Percentiles rank a stretch among this genome's conserved stretches.
These are phyloP conservation scores for Suillus luteus DNA, from an alignment of 768 basidiomycete species.

Conservation along the genomic window DNA sequence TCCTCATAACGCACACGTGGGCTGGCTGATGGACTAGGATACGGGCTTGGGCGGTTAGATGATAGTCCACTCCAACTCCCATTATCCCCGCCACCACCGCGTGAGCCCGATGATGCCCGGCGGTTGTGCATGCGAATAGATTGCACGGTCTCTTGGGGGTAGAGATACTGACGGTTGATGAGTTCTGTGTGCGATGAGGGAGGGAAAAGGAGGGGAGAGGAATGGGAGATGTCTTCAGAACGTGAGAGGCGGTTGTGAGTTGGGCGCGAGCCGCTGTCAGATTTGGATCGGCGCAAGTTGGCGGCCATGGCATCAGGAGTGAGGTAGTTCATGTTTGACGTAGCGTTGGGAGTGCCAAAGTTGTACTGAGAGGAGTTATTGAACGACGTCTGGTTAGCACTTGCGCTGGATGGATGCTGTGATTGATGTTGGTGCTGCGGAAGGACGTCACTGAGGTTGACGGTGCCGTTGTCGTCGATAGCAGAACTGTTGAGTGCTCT, in stretches of 20 bases:
- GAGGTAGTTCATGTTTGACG: slow-evolving; percentile 45
- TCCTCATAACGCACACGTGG: slow-evolving; percentile 57
- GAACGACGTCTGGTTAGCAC: slow-evolving; percentile 30
- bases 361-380: slow-evolving; percentile 34
- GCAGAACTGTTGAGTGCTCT: slow-evolving; percentile 38
- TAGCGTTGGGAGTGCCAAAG: slow-evolving; percentile 30
- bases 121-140: slow-evolving; percentile 45
- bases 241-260: slow-evolving; percentile 54
- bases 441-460: slow-evolving; percentile 32
- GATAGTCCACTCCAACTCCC: slow-evolving; percentile 36
- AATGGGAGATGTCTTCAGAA: slow-evolving; percentile 59
- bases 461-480: slow-evolving; percentile 38
- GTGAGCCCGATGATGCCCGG: slow-evolving; percentile 44
- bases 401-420: slow-evolving; percentile 27
- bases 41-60: slow-evolving; percentile 55
- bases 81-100: slow-evolving; percentile 31
- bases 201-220: slow-evolving; percentile 32
- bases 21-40: slow-evolving; percentile 68
- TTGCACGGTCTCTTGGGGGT: slow-evolving; percentile 40
- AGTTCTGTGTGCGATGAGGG: slow-evolving; percentile 45
- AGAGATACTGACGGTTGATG: slow-evolving; percentile 45
- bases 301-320: slow-evolving; percentile 33
- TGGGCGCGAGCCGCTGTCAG: slow-evolving; percentile 44
- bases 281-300: slow-evolving; percentile 51
- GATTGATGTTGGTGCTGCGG: slow-evolving; percentile 32